Conservation (phyloP, 371 early-diverging fungal species). For the Haplosporangium sp. region DNA sequence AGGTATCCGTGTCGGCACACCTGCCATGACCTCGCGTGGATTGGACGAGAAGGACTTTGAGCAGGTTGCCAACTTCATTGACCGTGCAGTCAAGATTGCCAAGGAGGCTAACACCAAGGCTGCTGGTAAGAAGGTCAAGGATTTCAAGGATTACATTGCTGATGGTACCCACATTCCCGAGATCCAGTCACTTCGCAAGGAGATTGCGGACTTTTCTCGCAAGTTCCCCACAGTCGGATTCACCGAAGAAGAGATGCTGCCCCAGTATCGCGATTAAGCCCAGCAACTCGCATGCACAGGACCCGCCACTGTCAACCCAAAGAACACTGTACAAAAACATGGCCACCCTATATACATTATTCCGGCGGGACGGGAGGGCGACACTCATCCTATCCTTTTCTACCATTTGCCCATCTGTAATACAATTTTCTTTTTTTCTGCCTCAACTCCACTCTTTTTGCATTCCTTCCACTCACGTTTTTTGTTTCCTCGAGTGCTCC, state of each 20-base stretch:
- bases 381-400: too few species aligned
- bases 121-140: constrained; percentile 69
- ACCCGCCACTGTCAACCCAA: not conserved
- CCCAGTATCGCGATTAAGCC: constrained; percentile 46
- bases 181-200: constrained; percentile 68
- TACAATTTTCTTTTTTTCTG: not conserved
- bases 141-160: constrained; percentile 77
- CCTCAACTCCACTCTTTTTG: not conserved
- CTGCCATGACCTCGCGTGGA: constrained; percentile 98
- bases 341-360: not conserved
- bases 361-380: too few species aligned
- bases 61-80: constrained; percentile 86
- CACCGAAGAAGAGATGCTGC: constrained; percentile 66
- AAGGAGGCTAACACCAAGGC: constrained; percentile 69
- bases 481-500: not conserved
- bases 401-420: constrained; percentile 2
- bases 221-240: constrained; percentile 81
- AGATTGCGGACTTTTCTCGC: constrained; percentile 74
- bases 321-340: constrained; percentile 1
- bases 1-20: constrained; percentile 94
- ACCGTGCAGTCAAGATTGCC: constrained; percentile 82
- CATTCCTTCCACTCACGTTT: not conserved
- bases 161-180: constrained; percentile 62
- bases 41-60: constrained; percentile 89
- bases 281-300: too few species aligned